Evolutionary conservation across 2,329 filamentous ascomycete species (phyloP), one percentile per base, ranked within the genome.

Genomic region (Nigrospora sphaerica): DNA sequence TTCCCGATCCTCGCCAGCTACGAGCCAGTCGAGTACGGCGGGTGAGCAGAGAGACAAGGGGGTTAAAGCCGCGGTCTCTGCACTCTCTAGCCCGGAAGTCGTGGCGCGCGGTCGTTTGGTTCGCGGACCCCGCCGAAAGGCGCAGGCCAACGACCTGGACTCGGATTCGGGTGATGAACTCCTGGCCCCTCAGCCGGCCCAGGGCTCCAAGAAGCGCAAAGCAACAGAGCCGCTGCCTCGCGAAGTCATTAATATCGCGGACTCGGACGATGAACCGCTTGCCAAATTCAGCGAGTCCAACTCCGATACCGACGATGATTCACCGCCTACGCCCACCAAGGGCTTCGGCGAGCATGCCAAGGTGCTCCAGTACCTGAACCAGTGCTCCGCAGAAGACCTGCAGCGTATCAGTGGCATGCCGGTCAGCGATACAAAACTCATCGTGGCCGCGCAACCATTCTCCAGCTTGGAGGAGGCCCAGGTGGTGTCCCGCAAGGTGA

Each of bases 311-410:
- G 46, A 48, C 28, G 39, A 47, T 12, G 32, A 41, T 13, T 31
- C 28, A 23, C 39, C 47, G 13, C 18, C 33, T 13, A 38, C 32
- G n/a, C 18, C 47, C 12, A 45, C 43, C 4, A 45, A 39, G 33
- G 43, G 42, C 10, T 13, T 43, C 3, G 48, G 49, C 12, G 50
- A 50, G 18, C 73, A 80, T 31, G 59, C 58, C 5, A 75, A 75
- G 46, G 78, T 96, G 7, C 71, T 97, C 28, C 76, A 82, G 9
- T 95, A 90, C 58, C 83, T 98, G 64, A 97, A 97, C 59, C 81
- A 75, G 0, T 93, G 88, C 62, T 80, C 81, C 6, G 70, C 80
- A 11, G 78, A 84, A 33, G 88, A 92, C 47, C 77, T 98, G 37
- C 80, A 86, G 2, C 91, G 95, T 54, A 83, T 96, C 50, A 88